Conservation (phyloP, 306 rosid species). For the Vigna unguiculata region DNA sequence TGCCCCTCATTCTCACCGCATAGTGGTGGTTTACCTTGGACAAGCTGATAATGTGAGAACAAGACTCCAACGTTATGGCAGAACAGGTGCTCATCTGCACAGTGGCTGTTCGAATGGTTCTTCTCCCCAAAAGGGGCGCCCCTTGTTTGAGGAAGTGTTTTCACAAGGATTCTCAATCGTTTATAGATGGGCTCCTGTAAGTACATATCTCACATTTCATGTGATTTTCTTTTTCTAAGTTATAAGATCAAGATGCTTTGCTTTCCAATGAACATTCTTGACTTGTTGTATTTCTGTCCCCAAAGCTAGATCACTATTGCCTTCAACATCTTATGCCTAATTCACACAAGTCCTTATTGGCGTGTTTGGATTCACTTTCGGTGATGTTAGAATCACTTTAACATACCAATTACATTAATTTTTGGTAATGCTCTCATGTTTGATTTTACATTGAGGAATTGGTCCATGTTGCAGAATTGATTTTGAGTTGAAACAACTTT, state of each 20-base stretch:
- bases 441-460: too few species aligned
- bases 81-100: constrained; percentile 79
- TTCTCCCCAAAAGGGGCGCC: constrained; percentile 50
- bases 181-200: constrained; percentile 91
- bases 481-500: too few species aligned
- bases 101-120: constrained; percentile 28
- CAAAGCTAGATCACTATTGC: too few species aligned
- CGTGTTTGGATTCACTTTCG: too few species aligned
- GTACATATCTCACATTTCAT: constrained; percentile 42
- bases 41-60: constrained; percentile 76
- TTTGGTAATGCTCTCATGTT: too few species aligned
- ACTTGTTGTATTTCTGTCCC: too few species aligned
- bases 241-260: background rate
- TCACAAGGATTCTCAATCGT: constrained; percentile 65
- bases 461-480: too few species aligned
- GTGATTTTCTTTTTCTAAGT: background rate
- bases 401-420: too few species aligned
- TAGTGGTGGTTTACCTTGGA: constrained; percentile 79
- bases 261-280: constrained; percentile 3
- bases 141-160: constrained; percentile 70
- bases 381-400: too few species aligned
- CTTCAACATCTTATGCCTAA: too few species aligned
- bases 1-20: constrained; percentile 41
- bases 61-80: constrained; percentile 76
- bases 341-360: too few species aligned